Base-by-base conservation (phyloP, 805 yeast genomes). In the Spathaspora arborariae region DNA sequence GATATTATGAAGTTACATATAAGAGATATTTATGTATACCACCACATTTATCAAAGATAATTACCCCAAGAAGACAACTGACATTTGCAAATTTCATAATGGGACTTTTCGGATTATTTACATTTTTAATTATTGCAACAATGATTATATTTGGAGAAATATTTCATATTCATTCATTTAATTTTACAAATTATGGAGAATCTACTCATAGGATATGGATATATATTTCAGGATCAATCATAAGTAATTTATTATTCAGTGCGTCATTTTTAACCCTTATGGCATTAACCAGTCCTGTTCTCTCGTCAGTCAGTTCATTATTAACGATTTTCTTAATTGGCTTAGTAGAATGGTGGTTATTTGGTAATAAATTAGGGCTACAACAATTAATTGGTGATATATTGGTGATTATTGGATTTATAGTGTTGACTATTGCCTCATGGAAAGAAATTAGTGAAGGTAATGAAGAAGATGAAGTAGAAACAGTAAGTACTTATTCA, bases 261-360 rank as follows among this genome's bases (percentile, higher is more conserved):
- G 83, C 85, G 6, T 72, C 85, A 26, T 88, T 89, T 54, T 71
- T 88, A 48, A 76, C 89, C 2, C 67, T 88, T 52, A 86, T 88
- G 86, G 83, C 96, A 0, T 74, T 88, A 46, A 88, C 96, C 0
- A 82, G 87, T 3, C 96, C 96, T 0, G 96, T 89, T 1, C 68
- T 89, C 38, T 85, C 94, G 1, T 79, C 87, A 0, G 84, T 80
- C 20, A 66, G 84, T 27, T 79, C 89, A 0, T 67, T 88, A 48
- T 73, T 88, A 42, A 87, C 96, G 0, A 89, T 90, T 18, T 75
- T 88, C 51, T 62, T 88, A 45, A 94, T 89, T 39, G 96, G 96
- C 0, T 43, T 86, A 1, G 81, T 81, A 18, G 96, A 88, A 59
- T 86, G 85, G 83, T 45, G 76, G 0, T 54, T 85, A 8, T 85